Evolutionary conservation across 139 green algal genomes (phyloP).

Genomic region (Picochlorum sp.): DNA sequence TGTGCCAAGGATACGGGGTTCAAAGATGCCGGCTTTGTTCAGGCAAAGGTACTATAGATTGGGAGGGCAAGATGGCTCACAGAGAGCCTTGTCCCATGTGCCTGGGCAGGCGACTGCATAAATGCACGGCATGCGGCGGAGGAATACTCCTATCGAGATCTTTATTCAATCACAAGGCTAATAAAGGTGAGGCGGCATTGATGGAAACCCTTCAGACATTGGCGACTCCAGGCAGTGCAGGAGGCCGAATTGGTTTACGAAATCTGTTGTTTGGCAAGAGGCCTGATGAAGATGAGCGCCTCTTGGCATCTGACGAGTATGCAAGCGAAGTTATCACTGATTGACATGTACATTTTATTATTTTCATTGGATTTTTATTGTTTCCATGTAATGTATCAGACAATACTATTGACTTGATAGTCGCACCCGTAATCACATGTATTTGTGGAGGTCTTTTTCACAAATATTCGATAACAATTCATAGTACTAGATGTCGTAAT

Average conservation of each 20-base stretch:
- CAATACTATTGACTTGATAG: no score
- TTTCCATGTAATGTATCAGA: no score
- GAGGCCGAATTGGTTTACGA: neutral
- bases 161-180: conserved; percentile 21
- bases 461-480: no score
- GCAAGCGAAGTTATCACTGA: conserved; percentile 8
- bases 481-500: no score
- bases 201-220: conserved; percentile 10
- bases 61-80: conserved; percentile 33
- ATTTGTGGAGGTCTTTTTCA: no score
- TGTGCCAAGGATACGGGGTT: conserved; percentile 31
- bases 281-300: neutral
- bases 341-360: neutral
- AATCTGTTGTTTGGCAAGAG: neutral
- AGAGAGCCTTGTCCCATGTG: conserved; percentile 31
- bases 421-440: no score
- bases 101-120: conserved; percentile 22
- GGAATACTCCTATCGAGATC: conserved; percentile 8
- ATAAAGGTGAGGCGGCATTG: conserved; percentile 4
- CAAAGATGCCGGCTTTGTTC: conserved; percentile 31
- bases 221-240: neutral
- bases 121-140: conserved; percentile 25
- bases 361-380: no score
- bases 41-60: conserved; percentile 23
- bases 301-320: conserved; percentile 8